These are phyloP conservation scores for Debaryomyces sp. DNA, from an alignment of 1,139 yeast genomes.

Conservation along the genomic window DNA sequence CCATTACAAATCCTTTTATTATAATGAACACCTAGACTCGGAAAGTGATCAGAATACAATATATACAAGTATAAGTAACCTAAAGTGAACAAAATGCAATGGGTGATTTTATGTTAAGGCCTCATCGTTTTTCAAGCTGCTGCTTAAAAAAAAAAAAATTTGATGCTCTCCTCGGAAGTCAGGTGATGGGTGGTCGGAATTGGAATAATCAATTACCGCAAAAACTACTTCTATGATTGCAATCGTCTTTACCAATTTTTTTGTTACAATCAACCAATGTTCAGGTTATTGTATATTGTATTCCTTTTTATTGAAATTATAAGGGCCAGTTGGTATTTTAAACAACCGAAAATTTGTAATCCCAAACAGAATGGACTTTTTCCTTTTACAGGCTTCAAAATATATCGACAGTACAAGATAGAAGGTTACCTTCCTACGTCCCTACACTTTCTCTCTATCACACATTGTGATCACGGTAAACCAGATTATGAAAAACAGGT, in stretches of 20 bases:
- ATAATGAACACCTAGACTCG: not conserved
- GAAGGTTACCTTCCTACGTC: slow-evolving; percentile 42
- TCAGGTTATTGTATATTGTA: not conserved
- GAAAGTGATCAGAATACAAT: not conserved
- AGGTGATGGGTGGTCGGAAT: slow-evolving; percentile 4
- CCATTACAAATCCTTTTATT: slow-evolving; percentile 20
- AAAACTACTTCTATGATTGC: slow-evolving; percentile 6
- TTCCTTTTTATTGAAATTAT: not conserved
- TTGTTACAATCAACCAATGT: not conserved
- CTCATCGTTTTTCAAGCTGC: slow-evolving; percentile 7
- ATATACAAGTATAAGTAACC: not conserved
- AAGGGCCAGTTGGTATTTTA: slow-evolving; percentile 22
- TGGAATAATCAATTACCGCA: slow-evolving; percentile 12
- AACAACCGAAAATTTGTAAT: slow-evolving; percentile 39
- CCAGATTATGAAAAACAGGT: slow-evolving; percentile 47
- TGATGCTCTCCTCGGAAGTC: slow-evolving; percentile 4
- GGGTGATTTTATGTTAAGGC: not conserved
- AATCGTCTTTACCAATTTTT: not conserved
- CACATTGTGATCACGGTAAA: slow-evolving; percentile 60
- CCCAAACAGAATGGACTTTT: slow-evolving; percentile 30
- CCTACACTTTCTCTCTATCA: slow-evolving; percentile 50
- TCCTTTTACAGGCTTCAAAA: slow-evolving; percentile 62
- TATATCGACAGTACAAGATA: slow-evolving; percentile 54
- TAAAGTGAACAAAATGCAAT: slow-evolving; percentile 2
- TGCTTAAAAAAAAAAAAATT: slow-evolving; percentile 9